These are phyloP conservation scores for Cudoniella acicularis DNA, from an alignment of 495 filamentous ascomycete genomes.

Conservation along the genomic window DNA sequence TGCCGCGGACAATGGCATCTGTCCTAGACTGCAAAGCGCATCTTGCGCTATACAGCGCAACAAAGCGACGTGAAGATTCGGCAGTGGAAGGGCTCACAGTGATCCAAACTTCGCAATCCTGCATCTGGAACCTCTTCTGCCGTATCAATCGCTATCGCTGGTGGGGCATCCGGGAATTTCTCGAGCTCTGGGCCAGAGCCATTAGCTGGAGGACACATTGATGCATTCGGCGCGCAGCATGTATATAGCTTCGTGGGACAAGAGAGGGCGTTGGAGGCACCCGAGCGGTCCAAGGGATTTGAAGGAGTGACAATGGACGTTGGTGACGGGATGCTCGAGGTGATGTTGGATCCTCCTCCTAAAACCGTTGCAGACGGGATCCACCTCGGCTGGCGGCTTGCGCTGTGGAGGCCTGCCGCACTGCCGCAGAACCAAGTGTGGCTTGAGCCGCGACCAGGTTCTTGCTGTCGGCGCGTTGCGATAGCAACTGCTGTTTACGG, in stretches of 20 bases:
- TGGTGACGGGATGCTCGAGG: background rate
- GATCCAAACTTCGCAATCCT: slow-evolving; percentile 66
- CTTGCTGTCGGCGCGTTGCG: no score
- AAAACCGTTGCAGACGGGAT: background rate
- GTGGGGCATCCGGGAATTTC: slow-evolving; percentile 27
- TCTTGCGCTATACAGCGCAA: background rate
- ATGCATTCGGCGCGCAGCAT: slow-evolving; percentile 26
- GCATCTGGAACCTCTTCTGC: slow-evolving; percentile 57
- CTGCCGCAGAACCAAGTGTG: background rate
- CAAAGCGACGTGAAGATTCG: background rate
- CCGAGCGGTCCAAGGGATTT: slow-evolving; percentile 1
- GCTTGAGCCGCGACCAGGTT: no score
- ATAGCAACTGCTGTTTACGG: background rate
- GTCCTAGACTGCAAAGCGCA: background rate
- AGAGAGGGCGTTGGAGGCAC: background rate
- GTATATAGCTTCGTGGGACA: background rate
- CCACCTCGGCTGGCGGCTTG: background rate
- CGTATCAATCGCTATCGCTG: slow-evolving; percentile 19
- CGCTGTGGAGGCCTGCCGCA: no score
- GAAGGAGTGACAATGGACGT: slow-evolving; percentile 19
- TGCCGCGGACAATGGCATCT: background rate
- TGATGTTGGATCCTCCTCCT: background rate
- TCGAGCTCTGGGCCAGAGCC: slow-evolving; percentile 27
- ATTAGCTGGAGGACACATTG: slow-evolving; percentile 24
- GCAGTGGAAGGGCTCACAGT: slow-evolving; percentile 54